These are phyloP conservation scores for Tulasnella sp. DNA, from an alignment of 768 basidiomycete genomes.

Conservation along the genomic window DNA sequence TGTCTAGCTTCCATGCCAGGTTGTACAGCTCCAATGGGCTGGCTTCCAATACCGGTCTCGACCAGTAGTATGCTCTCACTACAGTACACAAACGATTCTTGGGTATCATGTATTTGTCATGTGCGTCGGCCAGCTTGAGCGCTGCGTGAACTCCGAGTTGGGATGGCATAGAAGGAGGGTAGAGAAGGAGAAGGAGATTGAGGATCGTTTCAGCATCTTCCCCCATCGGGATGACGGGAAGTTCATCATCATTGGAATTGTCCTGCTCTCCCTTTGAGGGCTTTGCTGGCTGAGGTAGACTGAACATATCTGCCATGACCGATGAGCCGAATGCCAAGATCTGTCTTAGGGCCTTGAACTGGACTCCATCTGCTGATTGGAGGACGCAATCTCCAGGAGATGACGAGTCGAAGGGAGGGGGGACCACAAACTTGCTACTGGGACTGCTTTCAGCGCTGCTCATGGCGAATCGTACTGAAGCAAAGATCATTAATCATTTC, in stretches of 20 bases:
- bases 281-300: constrained; percentile 16
- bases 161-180: background rate
- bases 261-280: no score
- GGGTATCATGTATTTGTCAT: background rate
- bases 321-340: constrained; percentile 45
- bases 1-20: background rate
- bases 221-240: background rate
- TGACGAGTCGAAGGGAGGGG: constrained; percentile 23
- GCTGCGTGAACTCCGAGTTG: background rate
- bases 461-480: no score
- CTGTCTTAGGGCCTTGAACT: constrained; percentile 43
- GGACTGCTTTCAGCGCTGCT: no score
- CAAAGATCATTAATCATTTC: no score
- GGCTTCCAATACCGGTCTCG: background rate
- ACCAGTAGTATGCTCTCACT: background rate
- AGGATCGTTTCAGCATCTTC: background rate
- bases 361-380: constrained; percentile 40
- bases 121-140: background rate
- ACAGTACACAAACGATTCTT: background rate
- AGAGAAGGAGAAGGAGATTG: background rate
- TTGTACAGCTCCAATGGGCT: background rate
- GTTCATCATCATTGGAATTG: background rate
- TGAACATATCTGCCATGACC: constrained; percentile 46
- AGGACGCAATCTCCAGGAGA: constrained; percentile 44
- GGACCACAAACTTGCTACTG: no score